These are phyloP conservation scores for Xylogone sp. DNA, from an alignment of 2,329 filamentous ascomycete species.

Conservation along the genomic window DNA sequence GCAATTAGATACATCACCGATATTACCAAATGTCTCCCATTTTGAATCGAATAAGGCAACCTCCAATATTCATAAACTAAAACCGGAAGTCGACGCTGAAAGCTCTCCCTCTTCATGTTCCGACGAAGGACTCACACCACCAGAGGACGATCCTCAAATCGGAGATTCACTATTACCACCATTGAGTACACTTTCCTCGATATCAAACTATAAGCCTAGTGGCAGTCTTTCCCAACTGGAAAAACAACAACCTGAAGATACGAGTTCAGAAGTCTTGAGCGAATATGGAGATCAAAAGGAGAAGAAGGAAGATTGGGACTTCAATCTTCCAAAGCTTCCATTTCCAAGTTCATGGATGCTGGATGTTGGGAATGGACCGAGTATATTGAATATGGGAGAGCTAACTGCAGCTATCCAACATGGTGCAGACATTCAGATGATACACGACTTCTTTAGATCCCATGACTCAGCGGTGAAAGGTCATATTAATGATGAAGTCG, in stretches of 20 bases:
- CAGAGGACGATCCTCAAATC: too few relatives aligned
- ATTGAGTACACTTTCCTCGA: too few relatives aligned
- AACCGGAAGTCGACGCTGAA: too few relatives aligned
- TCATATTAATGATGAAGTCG: slow-evolving; percentile 14
- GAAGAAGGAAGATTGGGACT: slow-evolving; percentile 7
- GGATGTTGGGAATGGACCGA: background rate
- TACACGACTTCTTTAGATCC: slow-evolving; percentile 9
- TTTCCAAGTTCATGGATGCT: background rate
- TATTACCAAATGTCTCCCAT: too few relatives aligned
- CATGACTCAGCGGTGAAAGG: slow-evolving; percentile 11
- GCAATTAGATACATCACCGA: too few relatives aligned
- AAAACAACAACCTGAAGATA: background rate
- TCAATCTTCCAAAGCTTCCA: slow-evolving; percentile 7
- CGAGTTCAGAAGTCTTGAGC: background rate
- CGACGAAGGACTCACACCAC: too few relatives aligned
- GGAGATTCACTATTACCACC: too few relatives aligned
- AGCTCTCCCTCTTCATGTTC: too few relatives aligned
- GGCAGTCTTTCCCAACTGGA: too few relatives aligned
- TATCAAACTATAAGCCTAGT: too few relatives aligned
- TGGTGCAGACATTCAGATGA: background rate
- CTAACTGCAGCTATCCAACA: slow-evolving; percentile 13
- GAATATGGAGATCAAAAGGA: background rate
- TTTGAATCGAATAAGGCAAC: too few relatives aligned
- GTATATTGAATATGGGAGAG: slow-evolving; percentile 5
- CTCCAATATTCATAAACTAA: too few relatives aligned